Conservation (phyloP, 2,329 filamentous ascomycete species). For the Paracorniculantispora psalliotae region DNA sequence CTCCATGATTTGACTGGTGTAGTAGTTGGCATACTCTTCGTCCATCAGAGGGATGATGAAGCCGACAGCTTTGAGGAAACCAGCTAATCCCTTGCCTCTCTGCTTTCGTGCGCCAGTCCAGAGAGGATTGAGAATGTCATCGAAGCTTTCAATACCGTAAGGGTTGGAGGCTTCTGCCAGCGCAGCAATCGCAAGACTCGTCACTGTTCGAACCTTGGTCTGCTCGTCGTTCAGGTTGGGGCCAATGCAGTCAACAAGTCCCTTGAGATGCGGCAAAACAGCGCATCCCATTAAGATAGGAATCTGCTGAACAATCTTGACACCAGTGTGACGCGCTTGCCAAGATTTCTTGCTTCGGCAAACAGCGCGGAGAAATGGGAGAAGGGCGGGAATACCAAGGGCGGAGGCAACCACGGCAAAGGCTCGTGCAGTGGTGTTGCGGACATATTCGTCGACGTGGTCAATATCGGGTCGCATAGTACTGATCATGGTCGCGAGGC, state of each 20-base stretch:
- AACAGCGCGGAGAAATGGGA: conserved; percentile 92
- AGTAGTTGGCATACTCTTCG: conserved; percentile 99
- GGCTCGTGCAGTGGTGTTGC: conserved; percentile 93
- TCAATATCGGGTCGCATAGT: conserved; percentile 99
- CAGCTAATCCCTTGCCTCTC: conserved; percentile 89
- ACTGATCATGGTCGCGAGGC: conserved; percentile 97
- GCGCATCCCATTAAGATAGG: conserved; percentile 98
- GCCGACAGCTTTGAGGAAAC: conserved; percentile 94
- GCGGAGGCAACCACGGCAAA: conserved; percentile 97
- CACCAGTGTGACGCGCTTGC: conserved; percentile 95
- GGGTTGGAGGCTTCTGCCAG: conserved; percentile 94
- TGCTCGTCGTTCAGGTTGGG: conserved; percentile 97
- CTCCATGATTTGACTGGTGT: conserved; percentile 98
- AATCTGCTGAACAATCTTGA: conserved; percentile 99
- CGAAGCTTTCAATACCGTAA: conserved; percentile 98
- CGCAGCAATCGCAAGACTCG: conserved; percentile 88
- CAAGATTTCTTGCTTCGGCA: conserved; percentile 98
- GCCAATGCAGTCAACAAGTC: conserved; percentile 91
- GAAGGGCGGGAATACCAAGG: conserved; percentile 87
- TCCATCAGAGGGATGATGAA: conserved; percentile 99
- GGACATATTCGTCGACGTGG: conserved; percentile 95
- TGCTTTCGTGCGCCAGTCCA: conserved; percentile 97
- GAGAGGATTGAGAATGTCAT: conserved; percentile 92
- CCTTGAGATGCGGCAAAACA: conserved; percentile 90
- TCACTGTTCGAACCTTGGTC: conserved; percentile 95